Evolutionary conservation across 345 rosid species (phyloP).

Genomic region (Moricandia moricandioides): DNA sequence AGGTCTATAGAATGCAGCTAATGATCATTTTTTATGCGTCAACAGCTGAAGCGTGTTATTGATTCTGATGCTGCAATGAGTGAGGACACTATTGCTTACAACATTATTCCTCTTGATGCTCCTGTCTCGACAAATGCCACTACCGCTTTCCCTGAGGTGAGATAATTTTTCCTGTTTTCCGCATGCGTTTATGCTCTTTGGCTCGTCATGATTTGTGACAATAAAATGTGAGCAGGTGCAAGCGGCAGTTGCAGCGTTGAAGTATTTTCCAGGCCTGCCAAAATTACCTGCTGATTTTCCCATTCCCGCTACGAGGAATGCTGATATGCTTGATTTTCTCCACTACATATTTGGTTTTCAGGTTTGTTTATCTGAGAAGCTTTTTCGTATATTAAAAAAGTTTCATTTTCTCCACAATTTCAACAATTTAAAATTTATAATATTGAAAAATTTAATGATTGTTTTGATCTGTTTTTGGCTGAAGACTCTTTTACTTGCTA

Average conservation of each 20-base stretch:
- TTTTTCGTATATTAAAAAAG: neutral
- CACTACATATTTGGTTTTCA: constrained; percentile 92
- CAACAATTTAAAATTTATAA: no score
- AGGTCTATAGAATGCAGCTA: constrained; percentile 8
- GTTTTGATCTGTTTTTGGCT: no score
- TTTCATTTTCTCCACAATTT: neutral
- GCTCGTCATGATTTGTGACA: constrained; percentile 22
- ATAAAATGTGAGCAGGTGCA: constrained; percentile 54
- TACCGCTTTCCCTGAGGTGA: constrained; percentile 75
- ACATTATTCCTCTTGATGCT: constrained; percentile 83
- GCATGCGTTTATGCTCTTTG: constrained; percentile 17
- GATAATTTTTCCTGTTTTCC: constrained; percentile 12
- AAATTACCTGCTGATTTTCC: constrained; percentile 64
- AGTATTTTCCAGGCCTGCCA: constrained; percentile 69
- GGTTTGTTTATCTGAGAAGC: constrained; percentile 48
- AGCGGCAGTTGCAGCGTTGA: constrained; percentile 72
- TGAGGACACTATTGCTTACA: constrained; percentile 85
- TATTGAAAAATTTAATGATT: no score
- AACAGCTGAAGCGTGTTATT: constrained; percentile 78
- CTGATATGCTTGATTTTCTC: constrained; percentile 86
- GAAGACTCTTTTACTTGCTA: no score
- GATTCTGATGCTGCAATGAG: constrained; percentile 94
- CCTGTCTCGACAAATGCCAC: constrained; percentile 69
- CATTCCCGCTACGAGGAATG: constrained; percentile 62
- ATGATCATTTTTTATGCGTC: constrained; percentile 16